These are phyloP conservation scores for Filosporella fistucella DNA, from an alignment of 495 filamentous ascomycete species.

Conservation along the genomic window DNA sequence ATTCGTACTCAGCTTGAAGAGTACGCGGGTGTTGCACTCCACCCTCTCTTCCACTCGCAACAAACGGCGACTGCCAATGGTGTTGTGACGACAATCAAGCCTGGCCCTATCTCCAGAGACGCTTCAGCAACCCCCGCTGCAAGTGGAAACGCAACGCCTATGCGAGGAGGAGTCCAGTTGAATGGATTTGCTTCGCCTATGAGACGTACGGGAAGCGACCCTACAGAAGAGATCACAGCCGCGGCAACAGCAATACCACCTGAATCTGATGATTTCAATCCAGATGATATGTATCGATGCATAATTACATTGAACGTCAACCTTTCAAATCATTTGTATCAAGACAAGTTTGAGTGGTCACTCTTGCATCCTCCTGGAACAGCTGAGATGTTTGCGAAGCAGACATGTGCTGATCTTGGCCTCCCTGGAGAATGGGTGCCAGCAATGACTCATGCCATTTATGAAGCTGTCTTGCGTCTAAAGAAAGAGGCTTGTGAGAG, in stretches of 20 bases:
- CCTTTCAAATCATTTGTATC: constrained; percentile 85
- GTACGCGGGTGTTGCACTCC: constrained; percentile 89
- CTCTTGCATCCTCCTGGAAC: constrained; percentile 86
- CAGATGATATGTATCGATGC: constrained; percentile 88
- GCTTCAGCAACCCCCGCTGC: constrained; percentile 45
- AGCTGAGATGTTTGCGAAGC: constrained; percentile 86
- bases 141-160: constrained; percentile 44
- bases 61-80: constrained; percentile 39
- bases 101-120: constrained; percentile 39
- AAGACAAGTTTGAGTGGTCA: constrained; percentile 98
- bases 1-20: constrained; percentile 95
- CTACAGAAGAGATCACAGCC: constrained; percentile 39
- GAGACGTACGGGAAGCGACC: constrained; percentile 1
- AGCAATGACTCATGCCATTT: constrained; percentile 92
- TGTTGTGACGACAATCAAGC: constrained; percentile 33
- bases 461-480: constrained; percentile 85
- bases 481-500: constrained; percentile 96
- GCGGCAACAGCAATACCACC: constrained; percentile 44
- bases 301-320: constrained; percentile 91
- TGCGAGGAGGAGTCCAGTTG: constrained; percentile 28
- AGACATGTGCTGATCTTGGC: constrained; percentile 88
- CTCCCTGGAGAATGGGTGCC: constrained; percentile 90
- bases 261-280: constrained; percentile 60
- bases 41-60: constrained; percentile 79
- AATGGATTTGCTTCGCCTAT: constrained; percentile 19